phyloP scores from a whole-genome alignment of 2,329 filamentous ascomycete genomes.

The Curvularia spicifera region DNA sequence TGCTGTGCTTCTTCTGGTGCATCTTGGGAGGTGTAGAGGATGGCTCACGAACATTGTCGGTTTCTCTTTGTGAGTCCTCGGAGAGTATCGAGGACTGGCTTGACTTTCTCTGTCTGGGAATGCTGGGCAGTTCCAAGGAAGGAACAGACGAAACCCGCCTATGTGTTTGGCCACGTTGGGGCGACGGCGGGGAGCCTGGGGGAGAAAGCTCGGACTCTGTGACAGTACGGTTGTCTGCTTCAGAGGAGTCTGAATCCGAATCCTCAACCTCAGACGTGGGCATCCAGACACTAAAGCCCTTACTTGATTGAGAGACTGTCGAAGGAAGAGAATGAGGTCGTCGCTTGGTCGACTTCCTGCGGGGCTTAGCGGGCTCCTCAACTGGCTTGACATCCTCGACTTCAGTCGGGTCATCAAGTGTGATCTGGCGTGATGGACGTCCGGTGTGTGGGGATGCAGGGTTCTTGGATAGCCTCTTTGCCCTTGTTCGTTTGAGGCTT shows the following conservation, averaged over 20 bases:
- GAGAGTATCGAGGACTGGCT: conserved; percentile 49
- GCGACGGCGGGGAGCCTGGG: conserved; percentile 31
- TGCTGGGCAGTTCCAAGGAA: conserved; percentile 53
- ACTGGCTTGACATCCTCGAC: conserved; percentile 18
- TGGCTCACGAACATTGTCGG: conserved; percentile 21
- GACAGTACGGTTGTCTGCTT: conserved; percentile 36
- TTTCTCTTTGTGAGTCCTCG: conserved; percentile 23
- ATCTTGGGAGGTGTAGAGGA: conserved; percentile 42
- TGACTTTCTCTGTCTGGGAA: conserved; percentile 53
- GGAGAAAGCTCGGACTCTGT: conserved; percentile 28
- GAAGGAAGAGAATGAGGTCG: conserved; percentile 34
- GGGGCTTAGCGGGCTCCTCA: conserved; percentile 29
- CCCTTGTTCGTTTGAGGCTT: conserved; percentile 47
- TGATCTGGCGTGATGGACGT: conserved; percentile 45
- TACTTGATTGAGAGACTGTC: conserved; percentile 36
- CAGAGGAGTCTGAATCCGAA: conserved; percentile 37
- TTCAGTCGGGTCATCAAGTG: conserved; percentile 42
- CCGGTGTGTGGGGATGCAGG: conserved; percentile 38
- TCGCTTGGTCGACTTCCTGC: conserved; percentile 43
- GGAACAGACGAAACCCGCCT: conserved; percentile 58
- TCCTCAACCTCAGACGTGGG: conserved; percentile 50
- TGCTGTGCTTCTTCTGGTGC: conserved; percentile 30
- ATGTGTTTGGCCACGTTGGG: conserved; percentile 49
- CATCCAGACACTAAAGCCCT: conserved; percentile 59
- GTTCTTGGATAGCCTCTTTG: conserved; percentile 48